A percentile compares a stretch with the other conserved stretches of the same genome.
These are phyloP conservation scores for Podospora australis DNA, from an alignment of 495 filamentous ascomycete species.

Conservation along the genomic window DNA sequence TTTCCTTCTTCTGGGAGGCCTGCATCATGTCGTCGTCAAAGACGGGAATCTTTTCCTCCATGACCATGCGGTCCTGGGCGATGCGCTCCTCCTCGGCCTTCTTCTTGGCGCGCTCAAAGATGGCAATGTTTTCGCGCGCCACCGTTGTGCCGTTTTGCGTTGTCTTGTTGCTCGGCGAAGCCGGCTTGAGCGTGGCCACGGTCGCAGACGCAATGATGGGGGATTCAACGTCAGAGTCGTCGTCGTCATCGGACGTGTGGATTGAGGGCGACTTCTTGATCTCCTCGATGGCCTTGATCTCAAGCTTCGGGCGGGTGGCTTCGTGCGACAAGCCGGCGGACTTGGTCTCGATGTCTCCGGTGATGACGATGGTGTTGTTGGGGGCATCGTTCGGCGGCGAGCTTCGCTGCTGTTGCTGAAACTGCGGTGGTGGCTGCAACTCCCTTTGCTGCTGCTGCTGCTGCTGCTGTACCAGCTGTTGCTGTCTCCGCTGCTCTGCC, in stretches of 20 bases:
- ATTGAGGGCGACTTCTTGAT: not conserved
- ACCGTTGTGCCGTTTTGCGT: slow-evolving; percentile 11
- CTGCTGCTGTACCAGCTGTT: not conserved
- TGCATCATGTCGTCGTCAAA: slow-evolving; percentile 20
- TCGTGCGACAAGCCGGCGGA: slow-evolving; percentile 11
- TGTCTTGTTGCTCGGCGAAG: slow-evolving; percentile 5
- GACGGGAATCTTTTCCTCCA: slow-evolving; percentile 50
- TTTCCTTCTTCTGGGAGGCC: slow-evolving; percentile 23
- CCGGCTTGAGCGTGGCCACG: slow-evolving; percentile 12
- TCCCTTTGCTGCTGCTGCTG: not conserved
- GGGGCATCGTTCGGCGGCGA: not conserved
- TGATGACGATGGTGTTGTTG: slow-evolving; percentile 7
- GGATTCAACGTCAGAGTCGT: slow-evolving; percentile 10
- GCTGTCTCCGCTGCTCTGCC: no score
- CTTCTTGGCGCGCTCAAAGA: slow-evolving; percentile 30
- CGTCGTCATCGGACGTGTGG: not conserved
- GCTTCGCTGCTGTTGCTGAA: slow-evolving; percentile 1
- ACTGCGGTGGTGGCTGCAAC: not conserved
- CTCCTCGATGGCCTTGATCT: not conserved
- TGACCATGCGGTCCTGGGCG: slow-evolving; percentile 20
- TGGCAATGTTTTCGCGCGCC: slow-evolving; percentile 23
- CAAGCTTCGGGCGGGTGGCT: not conserved
- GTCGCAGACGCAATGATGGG: slow-evolving; percentile 12
- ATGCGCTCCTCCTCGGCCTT: slow-evolving; percentile 16
- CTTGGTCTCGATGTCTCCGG: slow-evolving; percentile 7